Base-by-base conservation (phyloP, 78 protist genomes). In the Guillardia theta region DNA sequence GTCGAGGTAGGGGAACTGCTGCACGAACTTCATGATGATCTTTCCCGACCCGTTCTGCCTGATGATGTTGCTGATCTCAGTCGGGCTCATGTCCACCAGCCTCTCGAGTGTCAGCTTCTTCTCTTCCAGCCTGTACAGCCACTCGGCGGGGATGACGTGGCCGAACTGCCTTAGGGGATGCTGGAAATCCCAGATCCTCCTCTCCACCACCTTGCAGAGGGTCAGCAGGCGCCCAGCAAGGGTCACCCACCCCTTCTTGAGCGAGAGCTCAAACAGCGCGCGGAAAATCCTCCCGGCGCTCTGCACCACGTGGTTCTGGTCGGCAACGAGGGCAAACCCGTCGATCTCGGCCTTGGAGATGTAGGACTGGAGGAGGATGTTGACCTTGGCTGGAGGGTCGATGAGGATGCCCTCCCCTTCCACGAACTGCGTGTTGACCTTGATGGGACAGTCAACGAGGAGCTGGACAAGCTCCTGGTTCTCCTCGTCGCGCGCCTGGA, bases 231-330 rank as follows among this genome's bases (percentile, higher is more conserved):
- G 76, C 45, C 70, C 77, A 4, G 98, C 95, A 24, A 96, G 94
- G 21, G 95, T 43, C 54, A 95, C 48, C 97, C 96, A 97, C 8
- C 97, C 96, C 33, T 64, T 8, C 41, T 93, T 39, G 80, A 98
- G 44, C 48, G 95, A 95, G 6, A 99, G 97, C 93, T 99, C 99
- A 92, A 99, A 99, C 53, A 99, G 96, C 21, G 98, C 99, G 24
- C 99, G 96, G 46, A 97, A 30, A 27, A 99, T 93, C 18, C 99
- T 24, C 39, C 83, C 83, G 41, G 83, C 83, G 83, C 53, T 88
- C 53, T 46, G 53, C 2, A 58, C 70, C 2, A 58, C 70, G 6
- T 58, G 70, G 70, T 58, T 24, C 2, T 24, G 27, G 70, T 58
- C 70, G 1, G 70, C 70, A 24, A 58, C 70, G 39, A 99, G 96